Evolutionary conservation across 1,284 basidiomycete species (phyloP).

Genomic region (Bondarzewia mesenterica): DNA sequence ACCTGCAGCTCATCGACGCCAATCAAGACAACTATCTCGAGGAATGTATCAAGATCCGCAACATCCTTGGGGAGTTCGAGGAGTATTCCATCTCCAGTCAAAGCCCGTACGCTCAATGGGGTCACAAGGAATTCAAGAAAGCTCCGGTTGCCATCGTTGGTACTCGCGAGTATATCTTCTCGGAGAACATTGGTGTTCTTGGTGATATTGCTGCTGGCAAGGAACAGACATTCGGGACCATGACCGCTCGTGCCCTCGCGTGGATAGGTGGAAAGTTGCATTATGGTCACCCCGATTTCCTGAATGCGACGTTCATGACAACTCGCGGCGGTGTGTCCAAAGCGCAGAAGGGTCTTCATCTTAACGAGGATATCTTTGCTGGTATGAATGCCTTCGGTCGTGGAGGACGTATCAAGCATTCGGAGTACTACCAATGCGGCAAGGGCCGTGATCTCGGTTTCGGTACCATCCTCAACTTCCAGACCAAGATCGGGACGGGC

Average conservation of each 20-base stretch:
- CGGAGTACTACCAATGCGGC: slow-evolving; percentile 98
- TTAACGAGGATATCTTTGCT: slow-evolving; percentile 99
- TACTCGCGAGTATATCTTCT: slow-evolving; percentile 99
- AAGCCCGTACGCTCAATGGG: slow-evolving; percentile 93
- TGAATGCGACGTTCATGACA: slow-evolving; percentile 97
- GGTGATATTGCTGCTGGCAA: slow-evolving; percentile 99
- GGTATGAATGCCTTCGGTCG: slow-evolving; percentile 99
- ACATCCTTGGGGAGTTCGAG: slow-evolving; percentile 96
- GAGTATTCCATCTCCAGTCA: slow-evolving; percentile 87
- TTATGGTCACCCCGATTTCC: slow-evolving; percentile 98
- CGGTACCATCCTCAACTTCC: slow-evolving; percentile 99
- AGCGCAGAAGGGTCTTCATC: slow-evolving; percentile 96
- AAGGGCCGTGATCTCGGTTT: slow-evolving; percentile 99
- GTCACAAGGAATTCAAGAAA: slow-evolving; percentile 86
- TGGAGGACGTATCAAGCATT: slow-evolving; percentile 98
- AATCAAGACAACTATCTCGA: slow-evolving; percentile 99
- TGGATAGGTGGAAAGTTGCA: slow-evolving; percentile 99
- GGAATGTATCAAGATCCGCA: slow-evolving; percentile 98
- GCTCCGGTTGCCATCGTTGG: slow-evolving; percentile 96
- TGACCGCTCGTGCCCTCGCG: slow-evolving; percentile 91
- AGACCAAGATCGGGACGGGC: slow-evolving; percentile 99
- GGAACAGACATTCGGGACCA: slow-evolving; percentile 99
- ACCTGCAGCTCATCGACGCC: slow-evolving; percentile 97
- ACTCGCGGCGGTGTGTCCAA: slow-evolving; percentile 99
- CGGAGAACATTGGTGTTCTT: slow-evolving; percentile 98